phyloP scores from a whole-genome alignment of 2,329 filamentous ascomycete genomes.

The Neofusicoccum sp. region DNA sequence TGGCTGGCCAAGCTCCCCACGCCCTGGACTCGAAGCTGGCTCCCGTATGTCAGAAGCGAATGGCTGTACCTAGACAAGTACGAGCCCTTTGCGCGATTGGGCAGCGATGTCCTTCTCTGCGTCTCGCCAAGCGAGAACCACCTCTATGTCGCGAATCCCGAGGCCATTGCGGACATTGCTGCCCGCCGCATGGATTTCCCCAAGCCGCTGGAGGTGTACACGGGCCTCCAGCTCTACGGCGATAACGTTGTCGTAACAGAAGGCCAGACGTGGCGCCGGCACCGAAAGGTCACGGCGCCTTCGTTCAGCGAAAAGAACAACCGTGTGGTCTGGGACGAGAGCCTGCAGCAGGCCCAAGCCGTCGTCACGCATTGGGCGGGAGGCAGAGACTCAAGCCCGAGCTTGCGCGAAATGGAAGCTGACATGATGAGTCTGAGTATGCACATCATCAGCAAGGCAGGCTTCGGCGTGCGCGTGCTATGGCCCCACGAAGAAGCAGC shows the following conservation, averaged over 20 bases:
- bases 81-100: slow-evolving; percentile 57
- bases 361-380: slow-evolving; percentile 34
- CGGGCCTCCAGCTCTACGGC: slow-evolving; percentile 63
- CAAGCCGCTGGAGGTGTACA: slow-evolving; percentile 62
- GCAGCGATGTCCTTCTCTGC: slow-evolving; percentile 62
- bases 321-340: slow-evolving; percentile 62
- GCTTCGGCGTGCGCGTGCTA: slow-evolving; percentile 61
- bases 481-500: slow-evolving; percentile 59
- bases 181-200: slow-evolving; percentile 68
- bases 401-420: slow-evolving; percentile 56
- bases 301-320: slow-evolving; percentile 78
- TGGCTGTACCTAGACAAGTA: slow-evolving; percentile 59
- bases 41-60: slow-evolving; percentile 58
- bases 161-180: slow-evolving; percentile 65
- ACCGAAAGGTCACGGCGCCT: slow-evolving; percentile 69
- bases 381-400: slow-evolving; percentile 30
- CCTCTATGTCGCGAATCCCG: slow-evolving; percentile 61
- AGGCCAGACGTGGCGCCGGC: slow-evolving; percentile 66
- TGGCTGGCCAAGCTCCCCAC: slow-evolving; percentile 56
- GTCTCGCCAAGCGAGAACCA: slow-evolving; percentile 57
- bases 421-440: slow-evolving; percentile 66
- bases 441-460: slow-evolving; percentile 65
- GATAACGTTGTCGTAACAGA: slow-evolving; percentile 71
- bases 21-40: slow-evolving; percentile 56
- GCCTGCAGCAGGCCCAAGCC: slow-evolving; percentile 57